A percentile compares a stretch with the other conserved stretches of the same genome.
phyloP scores from a whole-genome alignment of 2,329 filamentous ascomycete species.

The Geosmithia putterillii region DNA sequence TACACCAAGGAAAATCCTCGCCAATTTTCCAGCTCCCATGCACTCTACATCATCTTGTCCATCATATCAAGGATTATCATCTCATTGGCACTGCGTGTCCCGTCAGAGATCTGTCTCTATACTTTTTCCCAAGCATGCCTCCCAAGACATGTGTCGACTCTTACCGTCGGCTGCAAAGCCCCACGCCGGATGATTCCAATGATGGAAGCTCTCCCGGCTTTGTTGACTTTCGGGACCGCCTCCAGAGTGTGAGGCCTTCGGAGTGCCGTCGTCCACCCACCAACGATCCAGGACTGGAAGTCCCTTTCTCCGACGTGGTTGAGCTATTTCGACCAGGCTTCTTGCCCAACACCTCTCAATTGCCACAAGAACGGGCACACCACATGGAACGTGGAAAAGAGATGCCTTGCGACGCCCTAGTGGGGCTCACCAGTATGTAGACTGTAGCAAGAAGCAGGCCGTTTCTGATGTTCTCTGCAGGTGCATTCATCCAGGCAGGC shows the following conservation, averaged over 20 bases:
- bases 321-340: neutral
- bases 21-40: neutral
- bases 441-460: neutral
- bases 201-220: neutral
- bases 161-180: neutral
- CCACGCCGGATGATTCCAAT: neutral
- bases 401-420: neutral
- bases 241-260: neutral
- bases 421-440: neutral
- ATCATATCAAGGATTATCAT: neutral
- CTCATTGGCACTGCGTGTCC: neutral
- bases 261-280: neutral
- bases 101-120: neutral
- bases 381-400: neutral
- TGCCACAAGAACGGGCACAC: neutral
- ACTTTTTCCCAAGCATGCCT: neutral
- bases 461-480: neutral
- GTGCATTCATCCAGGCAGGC: neutral
- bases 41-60: neutral
- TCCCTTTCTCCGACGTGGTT: neutral
- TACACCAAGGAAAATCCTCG: neutral
- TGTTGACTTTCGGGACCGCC: slow-evolving; percentile 1
- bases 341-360: neutral
- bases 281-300: neutral
- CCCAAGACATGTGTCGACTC: neutral